Base-by-base conservation (phyloP, 2,329 filamentous ascomycete genomes). In the Botryotinia narcissicola region DNA sequence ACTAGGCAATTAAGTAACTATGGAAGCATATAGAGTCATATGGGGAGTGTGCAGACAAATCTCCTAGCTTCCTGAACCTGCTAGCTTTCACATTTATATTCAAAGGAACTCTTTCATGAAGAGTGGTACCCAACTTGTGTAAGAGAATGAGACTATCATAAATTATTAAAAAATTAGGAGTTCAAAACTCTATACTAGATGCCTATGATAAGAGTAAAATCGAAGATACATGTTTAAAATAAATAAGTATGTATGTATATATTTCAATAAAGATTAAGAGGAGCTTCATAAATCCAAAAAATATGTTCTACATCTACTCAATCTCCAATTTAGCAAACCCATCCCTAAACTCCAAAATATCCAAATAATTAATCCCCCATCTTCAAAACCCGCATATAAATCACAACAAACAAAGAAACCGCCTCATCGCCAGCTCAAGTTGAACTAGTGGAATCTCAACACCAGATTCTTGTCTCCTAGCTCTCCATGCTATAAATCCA, bases 401-500 rank as follows among this genome's bases (percentile, higher is more conserved):
- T 61, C 22, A 61, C 22, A 25, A 7, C 37, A 40, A 61, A 40
- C 59, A 61, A 37, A 61, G 20, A 7, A n/a, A 1, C 4, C 6
- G 22, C 4, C 59, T 61, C 35, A 40, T 61, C 35, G 22, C 59
- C 22, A 61, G 9, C 35, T n/a, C 59, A 18, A 61, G 20, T n/a
- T 40, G 35, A 40, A 61, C 22, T 8, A 12, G 35, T 35, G 22
- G 32, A 1, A 2, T 61, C 35, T 40, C 59, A 1, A 16, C 12
- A 8, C 35, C 22, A 61, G 59, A n/a, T 4, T 8, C 35, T 40
- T 40, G 59, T 54, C 66, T 51, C 35, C 74, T 73, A 7, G 48
- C 68, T 35, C 77, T 73, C 81, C 81, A 83, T 1, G 79, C 79
- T 62, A 83, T 77, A 75, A 81, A 80, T 0, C 80, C 81, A 77